phyloP scores from a whole-genome alignment of 2,329 filamentous ascomycete genomes.

The Verticillium isaacii region DNA sequence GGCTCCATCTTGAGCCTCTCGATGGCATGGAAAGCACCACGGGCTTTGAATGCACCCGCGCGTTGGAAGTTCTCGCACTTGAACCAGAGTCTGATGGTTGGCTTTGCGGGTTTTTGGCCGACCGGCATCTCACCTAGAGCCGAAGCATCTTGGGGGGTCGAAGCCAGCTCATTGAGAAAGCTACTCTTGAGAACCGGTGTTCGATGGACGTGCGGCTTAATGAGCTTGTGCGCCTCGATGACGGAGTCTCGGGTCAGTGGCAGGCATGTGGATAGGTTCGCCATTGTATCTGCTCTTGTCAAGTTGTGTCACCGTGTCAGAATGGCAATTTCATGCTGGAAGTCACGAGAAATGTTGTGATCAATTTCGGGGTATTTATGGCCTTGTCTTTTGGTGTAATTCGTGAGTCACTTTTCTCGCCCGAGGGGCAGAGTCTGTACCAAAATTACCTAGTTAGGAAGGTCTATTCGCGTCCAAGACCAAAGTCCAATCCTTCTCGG shows the following conservation, averaged over 20 bases:
- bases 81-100: constrained; percentile 75
- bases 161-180: constrained; percentile 73
- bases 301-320: background rate
- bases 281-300: constrained; percentile 28
- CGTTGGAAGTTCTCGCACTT: constrained; percentile 94
- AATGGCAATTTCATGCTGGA: background rate
- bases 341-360: background rate
- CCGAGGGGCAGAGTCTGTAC: background rate
- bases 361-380: background rate
- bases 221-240: constrained; percentile 58
- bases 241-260: constrained; percentile 66
- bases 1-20: constrained; percentile 59
- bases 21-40: constrained; percentile 86
- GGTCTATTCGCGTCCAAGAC: background rate
- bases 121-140: constrained; percentile 50
- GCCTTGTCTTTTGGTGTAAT: background rate
- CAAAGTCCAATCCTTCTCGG: background rate
- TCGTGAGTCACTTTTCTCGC: background rate
- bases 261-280: constrained; percentile 41
- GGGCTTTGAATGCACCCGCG: constrained; percentile 89
- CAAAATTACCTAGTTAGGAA: background rate
- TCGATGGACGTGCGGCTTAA: constrained; percentile 65
- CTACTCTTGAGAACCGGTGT: constrained; percentile 72
- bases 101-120: constrained; percentile 52
- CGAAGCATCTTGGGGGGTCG: constrained; percentile 55